Evolutionary conservation across 176 grass and related monocot genomes (phyloP).

Genomic region (Hordeum vulgare): MorexV3_pseudomolecules_assembly NC_058522.1:496644281-496644780

Average conservation of each 20-base stretch:
- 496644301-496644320: slow-evolving; percentile 11
- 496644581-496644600: not conserved
- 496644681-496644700: not conserved
- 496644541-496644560: not conserved
- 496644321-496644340: slow-evolving; percentile 7
- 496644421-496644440: not conserved
- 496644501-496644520: not conserved
- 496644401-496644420: not conserved
- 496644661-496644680: not conserved
- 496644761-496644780: not conserved
- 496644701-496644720: not conserved
- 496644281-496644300: slow-evolving; percentile 91
- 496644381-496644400: not conserved
- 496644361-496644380: not conserved
- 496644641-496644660: not conserved
- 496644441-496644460: not conserved
- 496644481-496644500: not conserved
- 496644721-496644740: not conserved
- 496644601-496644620: not conserved
- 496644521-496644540: not conserved
- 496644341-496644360: slow-evolving; percentile 6
- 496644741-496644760: not conserved
- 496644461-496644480: not conserved
- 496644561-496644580: not conserved
- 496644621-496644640: not conserved